Percentiles rank a stretch among this genome's conserved stretches.
Evolutionary conservation across 2,329 filamentous ascomycete species (phyloP).

Genomic region (Zarea fungicola): DNA sequence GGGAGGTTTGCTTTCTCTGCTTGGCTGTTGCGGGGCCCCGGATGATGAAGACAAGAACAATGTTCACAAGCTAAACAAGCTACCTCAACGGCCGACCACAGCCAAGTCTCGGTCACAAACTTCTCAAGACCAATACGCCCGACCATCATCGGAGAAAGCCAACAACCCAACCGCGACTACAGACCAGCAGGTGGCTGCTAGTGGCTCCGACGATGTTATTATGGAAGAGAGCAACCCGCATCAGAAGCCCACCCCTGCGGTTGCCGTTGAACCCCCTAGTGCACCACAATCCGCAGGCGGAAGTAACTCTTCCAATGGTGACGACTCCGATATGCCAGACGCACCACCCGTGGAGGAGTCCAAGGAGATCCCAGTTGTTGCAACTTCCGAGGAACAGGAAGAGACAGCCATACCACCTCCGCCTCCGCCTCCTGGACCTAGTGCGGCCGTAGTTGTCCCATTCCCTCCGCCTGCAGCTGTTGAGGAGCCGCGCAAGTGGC

Average conservation of each 20-base stretch:
- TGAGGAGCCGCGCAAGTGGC: slow-evolving; percentile 51
- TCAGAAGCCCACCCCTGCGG: slow-evolving; percentile 33
- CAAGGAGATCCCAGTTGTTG: slow-evolving; percentile 28
- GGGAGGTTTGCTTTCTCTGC: slow-evolving; percentile 52
- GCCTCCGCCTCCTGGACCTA: slow-evolving; percentile 43
- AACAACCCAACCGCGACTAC: slow-evolving; percentile 34
- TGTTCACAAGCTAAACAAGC: slow-evolving; percentile 53
- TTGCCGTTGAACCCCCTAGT: slow-evolving; percentile 40
- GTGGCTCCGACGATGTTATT: slow-evolving; percentile 43
- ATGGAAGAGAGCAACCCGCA: slow-evolving; percentile 42
- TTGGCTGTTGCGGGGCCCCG: slow-evolving; percentile 63
- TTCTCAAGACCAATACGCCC: slow-evolving; percentile 44
- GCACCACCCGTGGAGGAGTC: slow-evolving; percentile 27
- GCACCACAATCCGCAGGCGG: slow-evolving; percentile 15
- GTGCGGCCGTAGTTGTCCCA: slow-evolving; percentile 35
- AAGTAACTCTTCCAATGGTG: slow-evolving; percentile 38
- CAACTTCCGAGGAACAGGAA: slow-evolving; percentile 31
- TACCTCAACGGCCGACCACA: slow-evolving; percentile 49
- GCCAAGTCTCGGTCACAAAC: slow-evolving; percentile 50
- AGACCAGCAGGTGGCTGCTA: slow-evolving; percentile 42
- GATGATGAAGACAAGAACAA: slow-evolving; percentile 51
- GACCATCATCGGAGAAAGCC: slow-evolving; percentile 43
- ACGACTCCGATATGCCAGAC: slow-evolving; percentile 65
- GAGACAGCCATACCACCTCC: slow-evolving; percentile 36
- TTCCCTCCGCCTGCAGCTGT: slow-evolving; percentile 37